phyloP scores from a whole-genome alignment of 108 stramenopile species.

The Skeletonema menzelii region DNA sequence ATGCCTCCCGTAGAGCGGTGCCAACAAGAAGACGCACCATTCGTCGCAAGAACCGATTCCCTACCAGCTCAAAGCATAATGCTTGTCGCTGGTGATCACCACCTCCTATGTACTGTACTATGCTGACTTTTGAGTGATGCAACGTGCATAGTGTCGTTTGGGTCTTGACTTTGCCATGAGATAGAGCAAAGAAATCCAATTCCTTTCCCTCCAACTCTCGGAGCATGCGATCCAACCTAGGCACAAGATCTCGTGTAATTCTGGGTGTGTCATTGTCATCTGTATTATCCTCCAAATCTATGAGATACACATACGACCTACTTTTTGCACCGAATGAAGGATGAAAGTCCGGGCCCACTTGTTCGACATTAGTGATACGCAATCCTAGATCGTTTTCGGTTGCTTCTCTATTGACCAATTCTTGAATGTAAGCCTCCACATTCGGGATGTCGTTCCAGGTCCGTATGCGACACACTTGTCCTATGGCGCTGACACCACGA shows the following conservation, averaged over 20 bases:
- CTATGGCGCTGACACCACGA: slow-evolving; percentile 71
- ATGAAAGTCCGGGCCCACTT: slow-evolving; percentile 57
- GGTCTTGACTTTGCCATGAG: slow-evolving; percentile 76
- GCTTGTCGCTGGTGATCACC: slow-evolving; percentile 26
- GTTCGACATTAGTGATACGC: slow-evolving; percentile 29
- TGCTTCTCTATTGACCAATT: slow-evolving; percentile 8
- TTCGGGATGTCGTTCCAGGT: slow-evolving; percentile 29
- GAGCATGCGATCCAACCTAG: slow-evolving; percentile 52
- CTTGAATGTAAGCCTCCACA: slow-evolving; percentile 21
- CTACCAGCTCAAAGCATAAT: slow-evolving; percentile 71
- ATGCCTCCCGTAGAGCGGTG: slow-evolving; percentile 50
- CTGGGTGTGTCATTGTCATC: background rate
- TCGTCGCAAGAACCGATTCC: slow-evolving; percentile 76
- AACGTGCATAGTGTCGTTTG: slow-evolving; percentile 61
- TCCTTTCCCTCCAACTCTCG: slow-evolving; percentile 44
- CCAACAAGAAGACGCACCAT: slow-evolving; percentile 78
- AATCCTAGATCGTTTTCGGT: slow-evolving; percentile 1
- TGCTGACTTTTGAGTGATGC: slow-evolving; percentile 52
- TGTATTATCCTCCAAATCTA: slow-evolving; percentile 48
- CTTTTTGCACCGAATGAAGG: slow-evolving; percentile 70
- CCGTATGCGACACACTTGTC: slow-evolving; percentile 73
- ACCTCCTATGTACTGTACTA: slow-evolving; percentile 28
- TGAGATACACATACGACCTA: slow-evolving; percentile 72
- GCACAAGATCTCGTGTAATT: slow-evolving; percentile 13
- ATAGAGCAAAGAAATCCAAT: slow-evolving; percentile 66